Evolutionary conservation across 2,329 filamentous ascomycete genomes (phyloP), one percentile per base, ranked within the genome.

Genomic region (Sclerotiophoma versabilis): DNA sequence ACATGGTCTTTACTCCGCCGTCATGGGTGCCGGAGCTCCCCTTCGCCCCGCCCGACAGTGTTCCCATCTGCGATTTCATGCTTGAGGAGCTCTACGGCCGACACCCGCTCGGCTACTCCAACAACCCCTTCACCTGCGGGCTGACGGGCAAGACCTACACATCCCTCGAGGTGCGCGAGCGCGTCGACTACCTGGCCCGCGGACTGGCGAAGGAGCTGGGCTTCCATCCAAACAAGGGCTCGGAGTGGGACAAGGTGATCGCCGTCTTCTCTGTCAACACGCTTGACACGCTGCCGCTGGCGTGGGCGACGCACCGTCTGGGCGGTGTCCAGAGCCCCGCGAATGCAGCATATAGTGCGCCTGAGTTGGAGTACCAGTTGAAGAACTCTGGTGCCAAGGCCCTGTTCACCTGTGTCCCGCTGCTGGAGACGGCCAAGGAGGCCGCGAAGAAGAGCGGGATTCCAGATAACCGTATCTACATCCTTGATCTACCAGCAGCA

Each of bases 231-330:
- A 87, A 90, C 62, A 74, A 85, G 51, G 90, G 88, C 11, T 84
- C 85, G 0, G 89, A 93, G 71, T 95, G 88, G 88, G 90, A 95
- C 66, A 92, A 92, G 73, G 89, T 93, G 20, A 79, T 91, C 41
- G 88, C 81, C 4, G 79, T 93, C 23, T 96, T 91, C 76, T 87
- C 88, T n/a, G 75, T 92, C 54, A 96, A 96, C 71, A 91, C 90
- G 84, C 86, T 95, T 59, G 90, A 95, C 74, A 91, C 88, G 47
- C 77, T 92, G 57, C 85, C 89, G 4, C 76, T 92, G 25, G 84
- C 84, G 32, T 91, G 90, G 82, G 88, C 90, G 3, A 82, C 90
- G 14, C 91, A 93, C 71, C 83, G 88, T 51, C 76, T 93, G 12
- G 86, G 86, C n/a, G 91, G 89, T 56, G 82, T 93, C 51, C 83